These are phyloP conservation scores for Zarea fungicola DNA, from an alignment of 2,329 filamentous ascomycete species.

Conservation along the genomic window DNA sequence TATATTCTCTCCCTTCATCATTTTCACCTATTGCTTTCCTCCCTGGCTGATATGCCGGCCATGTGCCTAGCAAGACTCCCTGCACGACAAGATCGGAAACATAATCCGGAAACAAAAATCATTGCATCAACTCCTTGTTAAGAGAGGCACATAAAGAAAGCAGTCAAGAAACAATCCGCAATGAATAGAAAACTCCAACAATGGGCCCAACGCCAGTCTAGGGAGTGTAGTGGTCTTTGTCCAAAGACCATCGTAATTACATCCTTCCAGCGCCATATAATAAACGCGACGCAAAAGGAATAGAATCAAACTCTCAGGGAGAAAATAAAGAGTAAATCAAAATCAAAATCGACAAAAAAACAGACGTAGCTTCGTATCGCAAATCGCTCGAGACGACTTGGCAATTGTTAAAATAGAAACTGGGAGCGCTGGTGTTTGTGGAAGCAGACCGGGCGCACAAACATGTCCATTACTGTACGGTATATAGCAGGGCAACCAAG, in stretches of 20 bases:
- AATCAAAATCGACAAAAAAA: not conserved
- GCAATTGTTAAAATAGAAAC: not conserved
- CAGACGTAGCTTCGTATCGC: conserved; percentile 12
- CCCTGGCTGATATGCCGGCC: not conserved
- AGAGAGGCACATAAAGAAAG: not conserved
- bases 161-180: conserved; percentile 6
- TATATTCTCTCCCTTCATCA: not conserved
- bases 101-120: not conserved
- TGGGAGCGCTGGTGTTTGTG: not conserved
- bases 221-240: conserved; percentile 14
- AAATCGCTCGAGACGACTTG: not conserved
- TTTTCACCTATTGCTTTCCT: not conserved
- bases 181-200: conserved; percentile 10
- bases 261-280: conserved; percentile 28
- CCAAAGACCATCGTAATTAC: conserved; percentile 32
- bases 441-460: too few relatives aligned
- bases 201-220: conserved; percentile 13
- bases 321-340: not conserved
- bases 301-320: not conserved
- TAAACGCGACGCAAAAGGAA: conserved; percentile 17
- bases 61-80: not conserved
- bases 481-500: too few relatives aligned
- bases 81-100: not conserved
- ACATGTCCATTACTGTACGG: too few relatives aligned
- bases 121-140: not conserved